These are phyloP conservation scores for Debaryomycetaceae sp. DNA, from an alignment of 1,139 yeast genomes.

Conservation along the genomic window DNA sequence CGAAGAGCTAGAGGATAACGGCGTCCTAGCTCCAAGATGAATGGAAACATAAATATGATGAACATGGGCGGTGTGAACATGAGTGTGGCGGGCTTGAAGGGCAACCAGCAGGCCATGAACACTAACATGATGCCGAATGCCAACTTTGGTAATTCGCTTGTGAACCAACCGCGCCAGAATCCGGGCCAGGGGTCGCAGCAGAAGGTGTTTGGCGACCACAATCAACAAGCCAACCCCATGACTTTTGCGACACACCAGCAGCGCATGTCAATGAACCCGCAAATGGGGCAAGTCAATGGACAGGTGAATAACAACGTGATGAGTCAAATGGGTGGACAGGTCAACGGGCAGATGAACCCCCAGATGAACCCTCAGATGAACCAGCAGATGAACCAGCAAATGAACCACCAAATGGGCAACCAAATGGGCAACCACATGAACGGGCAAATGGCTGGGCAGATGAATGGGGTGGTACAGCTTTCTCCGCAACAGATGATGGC, in stretches of 20 bases:
- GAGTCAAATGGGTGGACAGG: not conserved
- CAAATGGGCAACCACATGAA: not conserved
- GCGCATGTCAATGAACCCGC: slow-evolving; percentile 2
- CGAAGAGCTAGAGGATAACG: no score
- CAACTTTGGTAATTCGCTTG: slow-evolving; percentile 6
- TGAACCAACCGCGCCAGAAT: slow-evolving; percentile 4
- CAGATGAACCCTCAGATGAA: not conserved
- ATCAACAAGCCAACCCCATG: slow-evolving; percentile 1
- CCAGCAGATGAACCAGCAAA: not conserved
- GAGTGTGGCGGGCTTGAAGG: slow-evolving; percentile 1
- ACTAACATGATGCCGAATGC: slow-evolving; percentile 9
- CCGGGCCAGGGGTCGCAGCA: slow-evolving; percentile 1
- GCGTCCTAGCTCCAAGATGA: slow-evolving; percentile 2
- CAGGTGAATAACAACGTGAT: not conserved
- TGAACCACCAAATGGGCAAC: not conserved
- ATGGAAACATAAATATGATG: slow-evolving; percentile 10
- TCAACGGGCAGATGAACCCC: not conserved
- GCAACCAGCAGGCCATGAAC: slow-evolving; percentile 8
- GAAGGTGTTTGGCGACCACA: slow-evolving; percentile 1
- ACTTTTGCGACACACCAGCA: slow-evolving; percentile 5
- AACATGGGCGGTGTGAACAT: slow-evolving; percentile 10
- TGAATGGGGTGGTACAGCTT: slow-evolving; percentile 1
- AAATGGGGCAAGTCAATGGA: not conserved
- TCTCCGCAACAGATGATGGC: slow-evolving; percentile 3
- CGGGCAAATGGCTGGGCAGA: not conserved